Conservation (phyloP, 2,329 filamentous ascomycete species). For the Monilinia fructigena region DNA sequence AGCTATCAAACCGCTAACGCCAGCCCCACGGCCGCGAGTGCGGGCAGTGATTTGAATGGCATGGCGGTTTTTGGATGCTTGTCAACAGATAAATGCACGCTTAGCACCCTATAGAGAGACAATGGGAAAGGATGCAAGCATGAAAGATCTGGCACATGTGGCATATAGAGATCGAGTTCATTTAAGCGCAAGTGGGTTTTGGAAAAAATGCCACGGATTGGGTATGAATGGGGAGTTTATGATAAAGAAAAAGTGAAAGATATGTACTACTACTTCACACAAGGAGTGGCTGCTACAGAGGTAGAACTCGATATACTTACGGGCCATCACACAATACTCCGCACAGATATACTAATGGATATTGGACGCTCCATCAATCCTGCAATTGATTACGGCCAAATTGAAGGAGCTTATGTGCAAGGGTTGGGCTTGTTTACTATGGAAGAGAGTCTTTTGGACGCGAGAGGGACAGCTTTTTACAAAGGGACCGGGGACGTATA, state of each 20-base stretch:
- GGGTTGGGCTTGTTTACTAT: conserved; percentile 78
- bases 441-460: conserved; percentile 68
- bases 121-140: conserved; percentile 69
- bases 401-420: conserved; percentile 79
- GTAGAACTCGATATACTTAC: conserved; percentile 92
- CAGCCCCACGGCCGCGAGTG: conserved; percentile 86
- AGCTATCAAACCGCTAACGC: conserved; percentile 94
- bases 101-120: conserved; percentile 80
- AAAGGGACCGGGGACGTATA: conserved; percentile 71
- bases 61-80: conserved; percentile 90
- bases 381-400: conserved; percentile 77
- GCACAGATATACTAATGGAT: conserved; percentile 97
- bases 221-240: conserved; percentile 88
- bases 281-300: conserved; percentile 83
- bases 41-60: conserved; percentile 92
- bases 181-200: conserved; percentile 89
- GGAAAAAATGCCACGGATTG: conserved; percentile 95
- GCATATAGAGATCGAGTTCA: conserved; percentile 96
- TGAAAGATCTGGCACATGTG: conserved; percentile 85
- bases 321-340: conserved; percentile 85
- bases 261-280: conserved; percentile 99
- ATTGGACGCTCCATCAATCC: conserved; percentile 72
- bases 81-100: conserved; percentile 80
- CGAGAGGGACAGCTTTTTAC: conserved; percentile 61
- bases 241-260: conserved; percentile 57